Conservation (phyloP, 73 alveolate genomes). For the Tetrahymena malaccensis region DNA sequence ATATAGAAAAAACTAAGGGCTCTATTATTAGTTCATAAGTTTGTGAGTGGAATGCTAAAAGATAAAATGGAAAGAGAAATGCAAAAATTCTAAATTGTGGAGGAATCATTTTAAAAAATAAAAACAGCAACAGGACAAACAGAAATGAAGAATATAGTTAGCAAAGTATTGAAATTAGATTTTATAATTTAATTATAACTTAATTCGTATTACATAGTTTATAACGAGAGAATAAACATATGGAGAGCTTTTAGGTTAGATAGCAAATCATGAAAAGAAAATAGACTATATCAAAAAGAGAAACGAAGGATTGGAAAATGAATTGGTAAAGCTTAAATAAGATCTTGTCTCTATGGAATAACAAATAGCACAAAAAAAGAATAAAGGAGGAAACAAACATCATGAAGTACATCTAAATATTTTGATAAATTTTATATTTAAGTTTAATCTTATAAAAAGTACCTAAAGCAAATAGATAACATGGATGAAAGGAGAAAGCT, state of each 20-base stretch:
- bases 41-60: background rate
- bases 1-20: background rate
- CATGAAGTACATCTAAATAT: background rate
- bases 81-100: background rate
- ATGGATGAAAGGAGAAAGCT: background rate
- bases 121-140: background rate
- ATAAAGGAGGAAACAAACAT: background rate
- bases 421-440: too few species aligned
- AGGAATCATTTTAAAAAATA: background rate
- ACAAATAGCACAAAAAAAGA: background rate
- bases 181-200: background rate
- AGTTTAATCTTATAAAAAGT: background rate
- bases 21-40: background rate
- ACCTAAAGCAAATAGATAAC: background rate
- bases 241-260: background rate
- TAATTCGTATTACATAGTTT: background rate
- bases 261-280: background rate
- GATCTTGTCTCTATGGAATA: background rate
- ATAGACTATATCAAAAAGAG: background rate
- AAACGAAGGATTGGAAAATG: background rate
- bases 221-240: background rate
- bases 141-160: background rate
- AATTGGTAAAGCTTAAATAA: background rate
- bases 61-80: background rate
- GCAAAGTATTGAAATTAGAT: background rate